phyloP scores from a whole-genome alignment of 768 basidiomycete species.

The Tricholoma saponaceum region DNA sequence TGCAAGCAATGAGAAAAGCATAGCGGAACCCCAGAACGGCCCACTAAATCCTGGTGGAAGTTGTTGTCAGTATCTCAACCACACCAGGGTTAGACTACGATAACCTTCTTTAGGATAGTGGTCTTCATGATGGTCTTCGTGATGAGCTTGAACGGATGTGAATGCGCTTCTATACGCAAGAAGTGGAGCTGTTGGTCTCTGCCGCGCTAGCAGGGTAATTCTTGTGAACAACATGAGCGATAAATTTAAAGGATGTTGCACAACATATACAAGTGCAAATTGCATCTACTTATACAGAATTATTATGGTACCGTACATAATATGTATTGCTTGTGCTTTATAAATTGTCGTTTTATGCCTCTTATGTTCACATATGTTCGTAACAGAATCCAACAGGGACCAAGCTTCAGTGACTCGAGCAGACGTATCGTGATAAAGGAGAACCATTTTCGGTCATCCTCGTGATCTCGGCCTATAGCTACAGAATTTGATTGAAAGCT shows the following conservation, averaged over 20 bases:
- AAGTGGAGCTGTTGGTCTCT: conserved; percentile 25
- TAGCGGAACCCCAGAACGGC: conserved; percentile 63
- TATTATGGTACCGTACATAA: too few species aligned
- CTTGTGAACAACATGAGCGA: conserved; percentile 40
- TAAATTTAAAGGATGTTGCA: not conserved
- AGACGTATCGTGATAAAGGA: not conserved
- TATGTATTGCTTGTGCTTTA: too few species aligned
- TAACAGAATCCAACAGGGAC: too few species aligned
- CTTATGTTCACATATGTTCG: too few species aligned
- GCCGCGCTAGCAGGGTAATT: conserved; percentile 31
- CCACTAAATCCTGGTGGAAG: conserved; percentile 50
- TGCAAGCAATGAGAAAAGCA: conserved; percentile 45
- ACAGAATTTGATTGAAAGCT: too few species aligned
- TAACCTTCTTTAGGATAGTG: conserved; percentile 60
- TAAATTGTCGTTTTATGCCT: too few species aligned
- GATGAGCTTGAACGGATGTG: conserved; percentile 39
- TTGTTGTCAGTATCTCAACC: conserved; percentile 3
- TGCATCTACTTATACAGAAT: too few species aligned
- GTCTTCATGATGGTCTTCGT: conserved; percentile 35
- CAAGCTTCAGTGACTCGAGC: too few species aligned
- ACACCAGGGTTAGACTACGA: conserved; percentile 12
- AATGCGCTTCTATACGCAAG: conserved; percentile 38
- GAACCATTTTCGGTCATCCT: too few species aligned
- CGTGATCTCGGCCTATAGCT: too few species aligned
- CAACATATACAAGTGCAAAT: not conserved